Percentiles rank a stretch among this genome's conserved stretches.
phyloP scores from a whole-genome alignment of 345 rosid species.

The Arabidopsis arenosa region DNA sequence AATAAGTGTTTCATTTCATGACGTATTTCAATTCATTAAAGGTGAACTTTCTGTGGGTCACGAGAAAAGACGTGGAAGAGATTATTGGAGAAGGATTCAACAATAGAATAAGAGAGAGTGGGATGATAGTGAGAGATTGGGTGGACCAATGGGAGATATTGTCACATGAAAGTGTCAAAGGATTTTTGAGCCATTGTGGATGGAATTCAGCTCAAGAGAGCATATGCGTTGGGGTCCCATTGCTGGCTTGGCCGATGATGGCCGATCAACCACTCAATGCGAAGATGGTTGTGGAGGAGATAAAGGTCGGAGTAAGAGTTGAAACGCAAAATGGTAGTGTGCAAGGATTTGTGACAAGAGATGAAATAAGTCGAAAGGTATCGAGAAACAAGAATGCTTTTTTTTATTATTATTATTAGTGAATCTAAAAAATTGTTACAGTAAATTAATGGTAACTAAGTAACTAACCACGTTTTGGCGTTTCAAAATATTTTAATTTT shows the following conservation, averaged over 20 bases:
- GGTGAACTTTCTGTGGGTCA: constrained; percentile 71
- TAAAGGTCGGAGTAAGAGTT: constrained; percentile 63
- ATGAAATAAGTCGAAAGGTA: constrained; percentile 53
- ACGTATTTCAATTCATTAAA: neutral
- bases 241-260: constrained; percentile 81
- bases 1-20: neutral
- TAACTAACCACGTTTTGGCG: neutral
- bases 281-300: constrained; percentile 66
- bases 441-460: neutral
- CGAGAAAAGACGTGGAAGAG: constrained; percentile 50
- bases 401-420: neutral
- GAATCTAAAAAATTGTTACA: neutral
- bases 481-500: neutral
- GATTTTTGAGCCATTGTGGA: constrained; percentile 84
- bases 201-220: constrained; percentile 85
- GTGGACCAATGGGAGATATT: constrained; percentile 70
- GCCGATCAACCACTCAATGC: constrained; percentile 80
- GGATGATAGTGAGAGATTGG: constrained; percentile 71
- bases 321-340: constrained; percentile 52
- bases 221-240: constrained; percentile 72
- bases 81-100: constrained; percentile 51
- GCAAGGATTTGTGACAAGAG: constrained; percentile 55
- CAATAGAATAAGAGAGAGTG: constrained; percentile 54
- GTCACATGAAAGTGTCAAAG: constrained; percentile 59
- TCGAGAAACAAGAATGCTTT: neutral